Evolutionary conservation across 306 rosid genomes (phyloP).

Genomic region (Phaseolus lunatus): DNA sequence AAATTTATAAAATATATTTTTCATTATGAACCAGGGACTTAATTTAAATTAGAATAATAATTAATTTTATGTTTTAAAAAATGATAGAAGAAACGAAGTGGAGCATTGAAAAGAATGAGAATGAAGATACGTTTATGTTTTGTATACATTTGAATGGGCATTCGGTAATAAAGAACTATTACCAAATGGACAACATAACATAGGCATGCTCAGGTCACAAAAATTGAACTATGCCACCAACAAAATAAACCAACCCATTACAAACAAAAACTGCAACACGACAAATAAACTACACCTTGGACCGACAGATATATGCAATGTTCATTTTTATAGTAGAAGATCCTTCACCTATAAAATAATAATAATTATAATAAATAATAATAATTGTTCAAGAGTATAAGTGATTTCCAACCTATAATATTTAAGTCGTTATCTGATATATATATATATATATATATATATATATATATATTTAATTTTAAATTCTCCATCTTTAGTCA

Average conservation of each 20-base stretch:
- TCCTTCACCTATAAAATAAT: background rate
- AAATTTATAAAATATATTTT: too few species aligned
- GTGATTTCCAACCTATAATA: too few species aligned
- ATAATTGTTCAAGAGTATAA: too few species aligned
- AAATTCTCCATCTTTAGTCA: too few species aligned
- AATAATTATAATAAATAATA: too few species aligned
- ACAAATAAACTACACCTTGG: background rate
- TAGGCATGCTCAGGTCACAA: constrained; percentile 48
- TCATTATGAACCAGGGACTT: too few species aligned
- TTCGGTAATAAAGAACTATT: constrained; percentile 13
- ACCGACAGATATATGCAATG: constrained; percentile 27
- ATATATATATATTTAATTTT: too few species aligned
- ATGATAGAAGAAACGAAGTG: constrained; percentile 13
- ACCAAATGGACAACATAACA: constrained; percentile 40
- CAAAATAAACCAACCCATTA: background rate
- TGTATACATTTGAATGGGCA: constrained; percentile 32
- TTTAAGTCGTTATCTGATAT: too few species aligned
- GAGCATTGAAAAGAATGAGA: constrained; percentile 36
- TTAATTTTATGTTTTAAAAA: background rate
- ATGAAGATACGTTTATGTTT: constrained; percentile 24
- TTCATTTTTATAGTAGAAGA: background rate
- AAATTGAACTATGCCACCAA: constrained; percentile 43
- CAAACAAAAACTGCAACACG: background rate
- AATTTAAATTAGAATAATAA: too few species aligned
- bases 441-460: too few species aligned